phyloP scores from a whole-genome alignment of 768 basidiomycete genomes.

The Hemileccinum rubropunctum region DNA sequence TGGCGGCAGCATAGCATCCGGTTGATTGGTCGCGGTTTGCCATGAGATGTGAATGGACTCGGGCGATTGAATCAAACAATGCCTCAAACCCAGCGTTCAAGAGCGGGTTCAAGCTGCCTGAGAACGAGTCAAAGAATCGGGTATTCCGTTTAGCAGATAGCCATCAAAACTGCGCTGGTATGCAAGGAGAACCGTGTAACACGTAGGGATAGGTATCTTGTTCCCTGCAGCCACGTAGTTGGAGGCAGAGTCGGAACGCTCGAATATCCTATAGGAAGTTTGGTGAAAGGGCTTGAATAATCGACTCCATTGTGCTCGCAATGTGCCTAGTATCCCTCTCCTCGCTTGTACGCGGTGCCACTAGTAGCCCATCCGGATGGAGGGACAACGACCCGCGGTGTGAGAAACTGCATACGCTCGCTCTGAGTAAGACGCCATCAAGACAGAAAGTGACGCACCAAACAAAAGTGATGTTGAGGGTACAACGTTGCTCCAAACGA shows the following conservation, averaged over 20 bases:
- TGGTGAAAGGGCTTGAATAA: constrained; percentile 21
- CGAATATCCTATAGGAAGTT: constrained; percentile 50
- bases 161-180: constrained; percentile 79
- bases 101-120: too few relatives aligned
- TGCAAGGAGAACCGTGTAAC: constrained; percentile 68
- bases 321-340: constrained; percentile 71
- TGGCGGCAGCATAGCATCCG: too few relatives aligned
- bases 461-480: constrained; percentile 77
- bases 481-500: constrained; percentile 61
- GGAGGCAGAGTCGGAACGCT: constrained; percentile 34
- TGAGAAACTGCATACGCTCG: constrained; percentile 60
- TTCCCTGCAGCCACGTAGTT: constrained; percentile 22
- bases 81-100: too few relatives aligned
- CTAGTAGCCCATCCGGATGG: constrained; percentile 80
- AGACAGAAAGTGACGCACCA: constrained; percentile 49
- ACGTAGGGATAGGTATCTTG: constrained; percentile 54
- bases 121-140: too few relatives aligned
- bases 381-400: constrained; percentile 79
- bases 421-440: constrained; percentile 3
- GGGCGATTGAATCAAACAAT: too few relatives aligned
- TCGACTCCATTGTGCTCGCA: constrained; percentile 46
- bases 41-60: too few relatives aligned
- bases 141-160: constrained; percentile 78
- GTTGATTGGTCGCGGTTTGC: too few relatives aligned
- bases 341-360: constrained; percentile 76